Percentiles rank a stretch among this genome's conserved stretches.
Conservation (phyloP, 768 basidiomycete genomes). For the Mycena polygramma region DNA sequence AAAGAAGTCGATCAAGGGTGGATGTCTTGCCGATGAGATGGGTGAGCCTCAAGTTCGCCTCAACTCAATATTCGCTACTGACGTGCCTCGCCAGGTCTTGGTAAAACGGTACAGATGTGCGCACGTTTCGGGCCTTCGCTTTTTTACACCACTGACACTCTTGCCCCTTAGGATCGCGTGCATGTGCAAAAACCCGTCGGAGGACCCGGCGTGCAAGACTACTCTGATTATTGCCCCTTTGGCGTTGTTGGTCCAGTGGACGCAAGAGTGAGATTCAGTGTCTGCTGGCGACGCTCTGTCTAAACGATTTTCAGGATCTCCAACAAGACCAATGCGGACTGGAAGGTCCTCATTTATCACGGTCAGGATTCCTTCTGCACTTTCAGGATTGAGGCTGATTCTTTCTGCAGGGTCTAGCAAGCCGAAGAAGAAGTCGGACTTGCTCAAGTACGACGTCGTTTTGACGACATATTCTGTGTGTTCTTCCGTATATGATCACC, state of each 20-base stretch:
- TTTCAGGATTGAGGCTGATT: neutral
- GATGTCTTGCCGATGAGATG: conserved; percentile 67
- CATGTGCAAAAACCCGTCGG: conserved; percentile 66
- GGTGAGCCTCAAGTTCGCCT: conserved; percentile 47
- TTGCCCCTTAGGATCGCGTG: conserved; percentile 63
- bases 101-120: conserved; percentile 65
- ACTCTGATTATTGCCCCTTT: conserved; percentile 78
- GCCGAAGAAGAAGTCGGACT: conserved; percentile 58
- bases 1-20: conserved; percentile 55
- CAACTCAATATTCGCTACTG: too few relatives aligned
- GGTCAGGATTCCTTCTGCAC: conserved; percentile 47
- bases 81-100: neutral
- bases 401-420: conserved; percentile 57
- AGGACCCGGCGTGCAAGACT: conserved; percentile 66
- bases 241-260: conserved; percentile 78
- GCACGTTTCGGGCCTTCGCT: conserved; percentile 26
- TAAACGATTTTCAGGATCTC: conserved; percentile 50
- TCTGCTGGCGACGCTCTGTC: neutral
- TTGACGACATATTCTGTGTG: conserved; percentile 66
- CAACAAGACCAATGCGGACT: conserved; percentile 62
- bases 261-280: conserved; percentile 53
- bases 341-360: conserved; percentile 74
- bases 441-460: conserved; percentile 72
- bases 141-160: conserved; percentile 2
- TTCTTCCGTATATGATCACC: neutral